Evolutionary conservation across 176 grass and related monocot genomes (phyloP), one percentile per base, ranked within the genome.

Genomic region (Cymbopogon citratus): DNA sequence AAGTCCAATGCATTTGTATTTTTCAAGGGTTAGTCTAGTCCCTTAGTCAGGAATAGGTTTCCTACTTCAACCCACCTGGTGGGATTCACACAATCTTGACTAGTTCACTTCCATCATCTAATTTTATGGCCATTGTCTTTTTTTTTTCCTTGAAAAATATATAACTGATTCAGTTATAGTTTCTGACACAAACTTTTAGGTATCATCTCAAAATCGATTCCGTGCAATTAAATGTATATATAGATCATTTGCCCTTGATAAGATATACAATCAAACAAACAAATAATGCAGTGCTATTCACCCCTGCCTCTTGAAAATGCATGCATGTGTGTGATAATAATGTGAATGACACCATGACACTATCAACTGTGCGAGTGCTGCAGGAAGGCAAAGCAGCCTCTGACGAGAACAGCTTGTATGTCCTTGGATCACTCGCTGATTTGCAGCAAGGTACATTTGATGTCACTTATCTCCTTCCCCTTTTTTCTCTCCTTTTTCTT

Each of bases 391-490:
- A 56, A 71, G 74, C 74, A 39, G 46, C 18, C 28, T 48, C 66
- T 71, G 54, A 85, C 23, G 19, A 70, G 66, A 33, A 60, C 45
- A 82, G 24, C 27, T 21, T 78, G 21, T 78, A 15, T 48, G 46
- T 23, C 79, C 66, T 85, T 65, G 73, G 72, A 89, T 81, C 65
- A 72, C 62, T 85, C 78, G 38, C 57, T 71, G 56, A 60, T 78
- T 73, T 49, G 70, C 57, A 89, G 5, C 9, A 76, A 54, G 74
- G 79, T 62, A 65, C 73, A 78, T 67, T 82, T 78, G 66, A 79
- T 86, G 74, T 40, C 67, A 78, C 59, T 82, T 77, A 46, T 66
- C 63, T 49, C 11, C 16, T 62, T 40, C 12, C 18, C 2, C 60
- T 5, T 19, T 23, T 16, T 24, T 18, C 51, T 3, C 5, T 39